phyloP scores from a whole-genome alignment of 306 rosid species.

The Trichosanthes cucumerina region DNA sequence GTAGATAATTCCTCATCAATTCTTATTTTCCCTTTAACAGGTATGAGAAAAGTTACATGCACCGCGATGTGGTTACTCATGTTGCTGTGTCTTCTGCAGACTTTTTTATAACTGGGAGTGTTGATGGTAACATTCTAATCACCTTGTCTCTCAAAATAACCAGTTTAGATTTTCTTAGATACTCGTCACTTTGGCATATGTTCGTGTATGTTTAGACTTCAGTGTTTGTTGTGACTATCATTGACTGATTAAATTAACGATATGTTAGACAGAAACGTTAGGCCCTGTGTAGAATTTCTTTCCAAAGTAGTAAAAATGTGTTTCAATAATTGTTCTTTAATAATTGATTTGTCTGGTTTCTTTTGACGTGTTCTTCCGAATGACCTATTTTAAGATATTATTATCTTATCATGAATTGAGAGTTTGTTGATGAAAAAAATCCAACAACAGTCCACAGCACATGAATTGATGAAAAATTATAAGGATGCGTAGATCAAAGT shows the following conservation, averaged over 20 bases:
- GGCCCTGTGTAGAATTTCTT: neutral
- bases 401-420: neutral
- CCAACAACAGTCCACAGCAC: neutral
- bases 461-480: neutral
- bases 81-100: slow-evolving; percentile 87
- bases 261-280: neutral
- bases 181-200: neutral
- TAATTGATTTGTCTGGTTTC: neutral
- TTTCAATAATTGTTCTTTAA: neutral
- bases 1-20: neutral
- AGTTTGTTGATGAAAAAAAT: neutral
- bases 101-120: slow-evolving; percentile 84
- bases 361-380: neutral
- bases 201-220: neutral
- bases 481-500: neutral
- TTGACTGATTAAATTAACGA: neutral
- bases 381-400: neutral
- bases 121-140: slow-evolving; percentile 45
- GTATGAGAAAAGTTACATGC: slow-evolving; percentile 99
- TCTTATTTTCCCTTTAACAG: slow-evolving; percentile 22
- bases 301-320: neutral
- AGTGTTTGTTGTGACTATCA: neutral
- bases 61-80: slow-evolving; percentile 90
- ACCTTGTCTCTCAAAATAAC: neutral
- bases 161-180: neutral